Conservation (phyloP, 129 eudicot genomes). For the Logfia minima region DNA sequence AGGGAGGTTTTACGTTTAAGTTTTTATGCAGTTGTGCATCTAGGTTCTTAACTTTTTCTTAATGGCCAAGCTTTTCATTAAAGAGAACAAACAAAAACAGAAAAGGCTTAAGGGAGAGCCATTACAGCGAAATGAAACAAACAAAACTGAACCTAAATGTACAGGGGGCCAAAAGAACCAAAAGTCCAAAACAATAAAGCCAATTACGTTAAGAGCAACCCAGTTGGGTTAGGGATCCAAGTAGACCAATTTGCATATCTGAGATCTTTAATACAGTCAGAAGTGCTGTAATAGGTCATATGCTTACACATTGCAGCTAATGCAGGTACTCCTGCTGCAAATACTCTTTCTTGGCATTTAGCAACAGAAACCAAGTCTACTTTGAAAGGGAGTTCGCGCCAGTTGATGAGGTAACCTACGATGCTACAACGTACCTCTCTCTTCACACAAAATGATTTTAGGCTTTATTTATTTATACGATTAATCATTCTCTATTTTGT, state of each 20-base stretch:
- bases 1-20: background rate
- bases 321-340: slow-evolving; percentile 74
- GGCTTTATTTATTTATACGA: slow-evolving; percentile 2
- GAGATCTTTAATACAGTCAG: background rate
- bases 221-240: background rate
- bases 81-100: background rate
- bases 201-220: background rate
- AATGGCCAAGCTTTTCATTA: background rate
- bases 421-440: background rate
- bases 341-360: slow-evolving; percentile 95
- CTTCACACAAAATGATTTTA: background rate
- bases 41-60: background rate
- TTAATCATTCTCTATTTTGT: slow-evolving; percentile 20
- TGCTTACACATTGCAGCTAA: slow-evolving; percentile 5
- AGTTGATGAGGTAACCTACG: slow-evolving; percentile 32
- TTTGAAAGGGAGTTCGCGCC: slow-evolving; percentile 57
- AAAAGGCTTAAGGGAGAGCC: background rate
- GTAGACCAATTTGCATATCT: background rate
- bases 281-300: background rate
- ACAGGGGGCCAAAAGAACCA: background rate
- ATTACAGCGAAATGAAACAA: too few species aligned
- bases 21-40: background rate
- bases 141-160: background rate
- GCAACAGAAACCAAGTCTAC: slow-evolving; percentile 90
- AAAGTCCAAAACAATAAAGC: background rate